These are phyloP conservation scores for Xylariaceae sp. DNA, from an alignment of 2,329 filamentous ascomycete genomes.

Conservation along the genomic window DNA sequence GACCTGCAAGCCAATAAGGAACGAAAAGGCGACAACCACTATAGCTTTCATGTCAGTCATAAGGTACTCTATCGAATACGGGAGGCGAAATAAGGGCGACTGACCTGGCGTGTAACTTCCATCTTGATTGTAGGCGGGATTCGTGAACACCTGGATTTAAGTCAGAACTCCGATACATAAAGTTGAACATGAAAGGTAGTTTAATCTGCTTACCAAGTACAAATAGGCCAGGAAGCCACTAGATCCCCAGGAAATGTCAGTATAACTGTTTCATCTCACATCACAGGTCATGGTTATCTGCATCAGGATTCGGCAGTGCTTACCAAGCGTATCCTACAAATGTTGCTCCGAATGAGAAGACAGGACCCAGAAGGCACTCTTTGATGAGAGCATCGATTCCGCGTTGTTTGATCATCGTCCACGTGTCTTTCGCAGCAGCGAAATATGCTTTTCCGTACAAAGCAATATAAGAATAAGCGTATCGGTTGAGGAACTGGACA, in stretches of 20 bases:
- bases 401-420: constrained; percentile 84
- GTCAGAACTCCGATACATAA: background rate
- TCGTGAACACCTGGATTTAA: constrained; percentile 23
- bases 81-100: background rate
- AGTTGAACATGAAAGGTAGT: constrained; percentile 32
- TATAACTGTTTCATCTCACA: too few relatives aligned
- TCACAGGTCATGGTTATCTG: too few relatives aligned
- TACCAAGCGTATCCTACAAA: constrained; percentile 75
- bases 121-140: constrained; percentile 24
- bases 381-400: constrained; percentile 89
- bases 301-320: too few relatives aligned
- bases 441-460: constrained; percentile 90
- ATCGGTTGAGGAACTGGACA: constrained; percentile 84
- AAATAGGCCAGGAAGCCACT: constrained; percentile 76
- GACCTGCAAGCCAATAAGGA: constrained; percentile 87
- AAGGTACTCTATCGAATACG: background rate
- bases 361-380: constrained; percentile 76
- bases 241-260: too few relatives aligned
- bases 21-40: constrained; percentile 48
- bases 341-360: constrained; percentile 54
- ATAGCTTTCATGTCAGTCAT: background rate
- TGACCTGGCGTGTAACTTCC: constrained; percentile 29
- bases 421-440: constrained; percentile 82
- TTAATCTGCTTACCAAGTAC: constrained; percentile 74
- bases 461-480: constrained; percentile 89